Percentiles rank a stretch among this genome's conserved stretches.
These are phyloP conservation scores for Rhytidiadelphus loreus DNA, from an alignment of 225 moss, liverwort and hornwort genomes.

Conservation along the genomic window DNA sequence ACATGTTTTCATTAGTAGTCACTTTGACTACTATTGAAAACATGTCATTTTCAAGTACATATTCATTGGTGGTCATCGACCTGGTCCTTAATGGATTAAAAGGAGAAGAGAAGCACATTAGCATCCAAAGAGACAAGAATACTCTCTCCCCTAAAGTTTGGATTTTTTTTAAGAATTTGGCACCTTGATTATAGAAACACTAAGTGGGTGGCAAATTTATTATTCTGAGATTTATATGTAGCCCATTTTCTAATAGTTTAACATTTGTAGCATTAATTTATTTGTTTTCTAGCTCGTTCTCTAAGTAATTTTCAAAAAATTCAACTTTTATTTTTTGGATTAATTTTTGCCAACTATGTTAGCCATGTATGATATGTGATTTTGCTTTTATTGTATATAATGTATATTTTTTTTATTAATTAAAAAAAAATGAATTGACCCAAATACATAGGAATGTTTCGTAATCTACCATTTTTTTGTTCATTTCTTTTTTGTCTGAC, in stretches of 20 bases:
- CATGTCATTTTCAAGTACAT: no score
- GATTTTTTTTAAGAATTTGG: background rate
- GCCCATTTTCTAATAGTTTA: background rate
- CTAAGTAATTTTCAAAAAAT: background rate
- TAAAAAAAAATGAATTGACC: background rate
- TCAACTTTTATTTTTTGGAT: background rate
- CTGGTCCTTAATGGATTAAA: no score
- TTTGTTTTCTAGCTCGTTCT: background rate
- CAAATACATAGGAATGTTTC: background rate
- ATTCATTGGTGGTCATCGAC: no score
- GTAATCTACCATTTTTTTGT: no score
- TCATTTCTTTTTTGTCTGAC: background rate
- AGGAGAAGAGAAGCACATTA: accelerated
- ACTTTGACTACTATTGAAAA: no score
- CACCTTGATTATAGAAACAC: accelerated
- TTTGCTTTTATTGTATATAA: accelerated
- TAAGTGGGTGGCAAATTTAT: background rate
- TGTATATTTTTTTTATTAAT: background rate
- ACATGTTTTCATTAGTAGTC: no score
- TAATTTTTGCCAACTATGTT: background rate
- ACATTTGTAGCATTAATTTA: background rate
- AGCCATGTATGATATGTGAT: accelerated
- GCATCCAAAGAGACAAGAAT: background rate
- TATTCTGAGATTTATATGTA: accelerated
- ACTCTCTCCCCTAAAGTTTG: background rate